These are phyloP conservation scores for Furcasterigmium furcatum DNA, from an alignment of 2,329 filamentous ascomycete genomes.

Conservation along the genomic window DNA sequence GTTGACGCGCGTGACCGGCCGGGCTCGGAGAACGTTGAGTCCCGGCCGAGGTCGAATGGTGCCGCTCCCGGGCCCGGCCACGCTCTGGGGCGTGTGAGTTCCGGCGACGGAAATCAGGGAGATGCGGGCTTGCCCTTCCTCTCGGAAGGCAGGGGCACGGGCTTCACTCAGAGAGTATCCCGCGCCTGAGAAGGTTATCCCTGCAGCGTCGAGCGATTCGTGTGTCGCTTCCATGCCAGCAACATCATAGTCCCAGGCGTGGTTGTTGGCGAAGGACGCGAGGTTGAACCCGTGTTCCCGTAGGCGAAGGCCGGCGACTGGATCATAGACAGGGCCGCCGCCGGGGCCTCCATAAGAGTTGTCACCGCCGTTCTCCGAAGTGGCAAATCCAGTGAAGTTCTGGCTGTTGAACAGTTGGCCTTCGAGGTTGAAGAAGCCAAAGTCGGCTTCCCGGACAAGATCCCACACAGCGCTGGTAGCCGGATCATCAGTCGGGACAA, in stretches of 20 bases:
- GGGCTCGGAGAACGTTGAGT: background rate
- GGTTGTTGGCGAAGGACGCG: background rate
- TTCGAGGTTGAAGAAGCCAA: background rate
- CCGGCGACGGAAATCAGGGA: background rate
- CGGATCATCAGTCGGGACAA: background rate
- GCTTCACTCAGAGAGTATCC: background rate
- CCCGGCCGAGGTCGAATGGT: background rate
- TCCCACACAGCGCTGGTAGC: background rate
- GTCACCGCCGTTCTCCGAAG: background rate
- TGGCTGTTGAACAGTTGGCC: background rate
- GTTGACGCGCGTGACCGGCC: background rate
- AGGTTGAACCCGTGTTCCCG: background rate
- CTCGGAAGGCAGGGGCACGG: background rate
- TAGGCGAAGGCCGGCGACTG: background rate
- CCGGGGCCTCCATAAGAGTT: background rate
- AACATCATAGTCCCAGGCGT: background rate
- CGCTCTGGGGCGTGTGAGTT: background rate
- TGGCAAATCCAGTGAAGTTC: background rate
- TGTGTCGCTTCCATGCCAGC: background rate
- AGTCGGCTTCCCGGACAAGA: background rate
- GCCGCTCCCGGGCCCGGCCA: background rate
- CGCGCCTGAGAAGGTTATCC: background rate
- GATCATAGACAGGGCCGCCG: background rate
- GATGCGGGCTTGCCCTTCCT: background rate
- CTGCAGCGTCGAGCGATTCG: background rate